Evolutionary conservation across 1,139 yeast genomes (phyloP), one percentile per base, ranked within the genome.

Genomic region (Ogataea hybrid): DNA sequence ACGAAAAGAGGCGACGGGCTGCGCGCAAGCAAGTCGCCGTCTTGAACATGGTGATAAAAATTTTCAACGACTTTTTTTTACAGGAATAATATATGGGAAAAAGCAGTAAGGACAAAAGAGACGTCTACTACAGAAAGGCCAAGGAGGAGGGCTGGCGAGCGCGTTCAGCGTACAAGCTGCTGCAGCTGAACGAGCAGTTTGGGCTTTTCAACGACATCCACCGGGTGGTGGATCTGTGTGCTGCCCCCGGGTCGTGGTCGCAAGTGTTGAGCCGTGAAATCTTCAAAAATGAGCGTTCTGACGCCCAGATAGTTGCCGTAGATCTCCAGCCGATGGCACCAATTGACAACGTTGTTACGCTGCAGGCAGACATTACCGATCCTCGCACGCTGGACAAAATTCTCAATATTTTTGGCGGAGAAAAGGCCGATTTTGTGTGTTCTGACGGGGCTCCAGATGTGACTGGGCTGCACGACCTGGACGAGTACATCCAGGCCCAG

Each of bases 401-500:
- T 35, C 68, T 86, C 52, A 84, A 81, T 30, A 74, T 84, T 28
- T 92, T 92, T 67, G 94, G 87, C 27, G 96, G 96, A 32, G 87
- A 86, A 54, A 81, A 85, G 39, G 97, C 97, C 0, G 98, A 92
- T 62, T 84, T 92, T 59, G 96, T 92, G 1, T 87, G 96, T 56
- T 84, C 95, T 51, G 98, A 92, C 63, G 98, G 98, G 40, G 98
- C 98, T 0, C 98, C 98, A 2, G 98, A 92, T 65, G 98, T 92
- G 20, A 94, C 98, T 0, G 98, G 98, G 1, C 65, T 92, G 41
- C 98, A 94, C 61, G 98, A 94, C 64, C 70, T 92, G 48, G 98
- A 92, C 63, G 98, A 92, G 62, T 92, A 90, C 59, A 86, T 92
- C 43, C 98, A 92, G 65, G 97, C 96, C 1, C 98, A 92, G 61